Conservation (phyloP, 2,329 filamentous ascomycete genomes). For the Geosmithia putterillii region DNA sequence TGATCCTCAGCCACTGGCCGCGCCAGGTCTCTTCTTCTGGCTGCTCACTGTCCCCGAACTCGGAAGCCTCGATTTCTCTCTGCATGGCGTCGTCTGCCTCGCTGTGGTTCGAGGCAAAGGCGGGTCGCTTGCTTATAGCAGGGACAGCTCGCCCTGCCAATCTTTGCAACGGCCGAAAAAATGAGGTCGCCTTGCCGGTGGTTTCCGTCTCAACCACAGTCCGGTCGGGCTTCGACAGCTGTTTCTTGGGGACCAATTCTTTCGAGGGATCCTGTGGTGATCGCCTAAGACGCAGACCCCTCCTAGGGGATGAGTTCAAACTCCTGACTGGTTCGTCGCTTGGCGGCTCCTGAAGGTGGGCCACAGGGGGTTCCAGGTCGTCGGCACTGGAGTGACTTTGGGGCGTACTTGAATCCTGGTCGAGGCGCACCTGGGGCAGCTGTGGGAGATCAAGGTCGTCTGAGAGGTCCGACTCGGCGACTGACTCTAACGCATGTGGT, state of each 20-base stretch:
- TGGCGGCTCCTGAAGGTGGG: too few species aligned
- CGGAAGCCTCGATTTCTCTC: slow-evolving; percentile 8
- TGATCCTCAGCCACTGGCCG: slow-evolving; percentile 9
- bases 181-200: too few species aligned
- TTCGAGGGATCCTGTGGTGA: neutral
- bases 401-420: neutral
- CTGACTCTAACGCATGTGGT: neutral
- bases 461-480: neutral
- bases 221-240: too few species aligned
- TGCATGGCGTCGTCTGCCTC: slow-evolving; percentile 12
- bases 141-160: too few species aligned
- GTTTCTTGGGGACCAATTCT: neutral
- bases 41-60: neutral
- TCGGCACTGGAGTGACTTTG: neutral
- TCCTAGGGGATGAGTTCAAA: neutral
- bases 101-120: slow-evolving; percentile 6
- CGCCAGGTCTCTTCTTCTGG: slow-evolving; percentile 3
- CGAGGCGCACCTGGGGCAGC: neutral
- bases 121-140: too few species aligned
- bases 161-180: too few species aligned
- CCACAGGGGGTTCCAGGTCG: neutral
- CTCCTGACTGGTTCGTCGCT: neutral
- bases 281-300: neutral
- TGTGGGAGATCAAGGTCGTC: neutral
- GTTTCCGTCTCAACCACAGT: too few species aligned